A percentile compares a stretch with the other conserved stretches of the same genome.
Evolutionary conservation across 1,139 yeast species (phyloP).

Genomic region (Wickerhamomyces sp.): DNA sequence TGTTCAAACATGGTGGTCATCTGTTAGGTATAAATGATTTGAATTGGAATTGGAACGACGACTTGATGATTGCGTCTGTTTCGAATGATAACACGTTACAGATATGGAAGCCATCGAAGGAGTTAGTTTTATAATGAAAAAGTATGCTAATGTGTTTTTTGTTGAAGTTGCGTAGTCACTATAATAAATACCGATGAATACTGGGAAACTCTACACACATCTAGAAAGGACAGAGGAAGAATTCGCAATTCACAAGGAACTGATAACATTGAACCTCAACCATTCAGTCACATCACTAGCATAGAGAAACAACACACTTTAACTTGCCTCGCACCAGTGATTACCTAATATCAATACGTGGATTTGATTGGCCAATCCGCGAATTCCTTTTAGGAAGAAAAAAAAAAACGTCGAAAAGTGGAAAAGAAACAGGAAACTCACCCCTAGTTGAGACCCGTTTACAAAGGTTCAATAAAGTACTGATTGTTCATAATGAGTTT

Average conservation of each 20-base stretch:
- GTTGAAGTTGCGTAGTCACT: too few relatives aligned
- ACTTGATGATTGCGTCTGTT: conserved; percentile 77
- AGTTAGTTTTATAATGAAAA: too few relatives aligned
- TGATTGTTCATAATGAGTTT: conserved; percentile 19
- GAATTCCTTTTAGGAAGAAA: background rate
- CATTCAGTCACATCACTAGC: too few relatives aligned
- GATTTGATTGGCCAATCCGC: background rate
- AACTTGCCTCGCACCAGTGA: too few relatives aligned
- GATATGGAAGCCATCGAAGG: conserved; percentile 47
- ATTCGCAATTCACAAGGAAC: too few relatives aligned
- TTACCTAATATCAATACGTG: background rate
- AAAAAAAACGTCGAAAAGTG: conserved; percentile 1
- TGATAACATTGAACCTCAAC: too few relatives aligned
- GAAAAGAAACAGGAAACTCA: background rate
- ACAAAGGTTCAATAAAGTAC: too few relatives aligned
- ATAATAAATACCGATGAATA: too few relatives aligned
- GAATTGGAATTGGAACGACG: conserved; percentile 78
- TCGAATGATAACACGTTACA: conserved; percentile 88
- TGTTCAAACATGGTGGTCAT: conserved; percentile 88
- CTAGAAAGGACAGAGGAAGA: too few relatives aligned
- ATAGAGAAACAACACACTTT: too few relatives aligned
- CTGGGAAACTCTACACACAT: too few relatives aligned
- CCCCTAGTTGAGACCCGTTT: conserved; percentile 1
- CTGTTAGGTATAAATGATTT: conserved; percentile 82
- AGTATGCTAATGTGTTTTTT: too few relatives aligned